Evolutionary conservation across 2,329 filamentous ascomycete genomes (phyloP), one percentile per base, ranked within the genome.

Genomic region (Fusarium circinatum): DNA sequence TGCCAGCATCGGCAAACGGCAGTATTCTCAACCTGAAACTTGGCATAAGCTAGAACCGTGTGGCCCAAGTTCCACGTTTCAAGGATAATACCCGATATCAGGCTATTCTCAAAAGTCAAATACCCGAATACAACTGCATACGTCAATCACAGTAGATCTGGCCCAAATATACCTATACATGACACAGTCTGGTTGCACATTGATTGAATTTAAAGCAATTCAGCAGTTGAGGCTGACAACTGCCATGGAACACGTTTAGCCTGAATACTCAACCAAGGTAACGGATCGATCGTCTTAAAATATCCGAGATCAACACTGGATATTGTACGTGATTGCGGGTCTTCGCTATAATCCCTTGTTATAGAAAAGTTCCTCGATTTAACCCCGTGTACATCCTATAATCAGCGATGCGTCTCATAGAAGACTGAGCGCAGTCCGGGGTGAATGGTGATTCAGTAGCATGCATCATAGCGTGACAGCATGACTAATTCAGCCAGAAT

Each of bases 31-130:
- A 67, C 18, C 26, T 67, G 65, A 67, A 67, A 67, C 52, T 51
- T 52, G 62, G 14, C 30, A 65, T 36, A 61, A 61, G 38, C 62
- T 36, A 34, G 45, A 41, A 39, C 34, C 28, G 51, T 38, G 9
- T 47, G 54, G 49, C 45, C 63, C 42, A 47, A 62, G 39, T 62
- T 61, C 26, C 14, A 9, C 15, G 63, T 68, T 68, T 68, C 65
- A 62, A 22, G 28, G 63, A 26, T 32, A 62, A 65, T 44, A 67
- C 17, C 45, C 24, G 28, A 39, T 22, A 39, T 41, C 51, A 66
- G 64, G 39, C 65, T 68, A 44, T 67, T 62, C 49, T 62, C 49
- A 24, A 41, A 26, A 60, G 15, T 44, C 49, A 62, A 34, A 60
- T n/a, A 58, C 44, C 41, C 30, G 32, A 34, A 15, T 34, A 7